A percentile compares a stretch with the other conserved stretches of the same genome.
These are phyloP conservation scores for Euphorbia pulcherrima DNA, from an alignment of 345 rosid species.

Conservation along the genomic window DNA sequence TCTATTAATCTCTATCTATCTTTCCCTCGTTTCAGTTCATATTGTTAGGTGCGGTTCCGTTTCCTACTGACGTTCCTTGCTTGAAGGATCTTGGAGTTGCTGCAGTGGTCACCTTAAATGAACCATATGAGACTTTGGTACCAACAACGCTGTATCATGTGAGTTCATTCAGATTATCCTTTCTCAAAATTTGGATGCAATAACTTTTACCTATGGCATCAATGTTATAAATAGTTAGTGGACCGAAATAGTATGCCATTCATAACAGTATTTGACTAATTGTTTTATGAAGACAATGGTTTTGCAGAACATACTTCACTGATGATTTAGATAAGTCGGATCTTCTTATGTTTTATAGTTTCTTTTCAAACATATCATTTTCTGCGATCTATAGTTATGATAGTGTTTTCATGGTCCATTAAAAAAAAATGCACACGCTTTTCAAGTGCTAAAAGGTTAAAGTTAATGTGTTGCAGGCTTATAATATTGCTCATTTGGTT, in stretches of 20 bases:
- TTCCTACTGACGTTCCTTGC: conserved; percentile 70
- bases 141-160: conserved; percentile 68
- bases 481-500: conserved; percentile 76
- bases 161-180: conserved; percentile 11
- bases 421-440: background rate
- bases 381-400: background rate
- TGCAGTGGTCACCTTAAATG: conserved; percentile 81
- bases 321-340: no score
- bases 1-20: background rate
- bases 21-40: conserved; percentile 41
- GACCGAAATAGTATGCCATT: background rate
- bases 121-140: conserved; percentile 75
- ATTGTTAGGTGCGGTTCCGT: conserved; percentile 84
- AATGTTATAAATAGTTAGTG: background rate
- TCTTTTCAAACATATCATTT: background rate
- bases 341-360: no score
- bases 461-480: conserved; percentile 39
- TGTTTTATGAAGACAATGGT: background rate
- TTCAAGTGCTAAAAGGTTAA: background rate
- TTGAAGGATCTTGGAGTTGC: conserved; percentile 70
- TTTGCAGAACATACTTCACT: no score
- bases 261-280: background rate
- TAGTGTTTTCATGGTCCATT: background rate
- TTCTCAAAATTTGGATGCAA: no score
- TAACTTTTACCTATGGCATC: background rate